Base-by-base conservation (phyloP, 495 filamentous ascomycete genomes). In the Annulohypoxylon nitens region DNA sequence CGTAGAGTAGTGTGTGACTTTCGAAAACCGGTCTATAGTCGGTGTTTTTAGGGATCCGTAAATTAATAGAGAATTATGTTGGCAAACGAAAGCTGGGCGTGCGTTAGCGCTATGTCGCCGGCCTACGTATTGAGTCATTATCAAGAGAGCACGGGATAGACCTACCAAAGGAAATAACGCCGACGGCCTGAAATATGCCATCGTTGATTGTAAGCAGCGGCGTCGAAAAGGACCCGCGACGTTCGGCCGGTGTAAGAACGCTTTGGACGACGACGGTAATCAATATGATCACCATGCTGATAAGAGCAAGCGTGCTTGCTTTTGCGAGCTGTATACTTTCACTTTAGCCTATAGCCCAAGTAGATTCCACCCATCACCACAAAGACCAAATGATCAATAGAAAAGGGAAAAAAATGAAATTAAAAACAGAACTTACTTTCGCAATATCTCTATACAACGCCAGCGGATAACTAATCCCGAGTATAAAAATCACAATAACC, bases 21-120 rank as follows among this genome's bases (percentile, higher is more conserved):
- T 88, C 30, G 95, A 82, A 82, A 99, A 99, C 55, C 97, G 93
- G 84, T 98, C 94, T 69, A 99, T 88, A 3, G 96, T 99, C 10
- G 96, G 96, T 33, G 89, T 97, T 79, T 93, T 92, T 70, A 99
- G 87, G 11, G 96, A 98, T 71, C 94, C 95, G 81, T 99, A 99
- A 77, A 99, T 99, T 33, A 99, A 84, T 68, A 99, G 92, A 61
- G 92, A 95, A 81, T 98, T 99, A 79, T 99, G 96, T 78, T 99
- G 87, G 81, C 93, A 97, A 69, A 97, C 93, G 74, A 97, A 97
- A 61, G 93, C 93, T 94, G 73, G 12, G 12, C 4, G 0, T 11
- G 14, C 12, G 30, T 75, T 76, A 79, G 88, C 81, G 75, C 74
- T 43, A 71, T 50, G 26, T 20, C 36, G 18, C 18, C n/a, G 9